Evolutionary conservation across 2,329 filamentous ascomycete genomes (phyloP), one percentile per base, ranked within the genome.

Genomic region (Paramyrothecium roridum): DNA sequence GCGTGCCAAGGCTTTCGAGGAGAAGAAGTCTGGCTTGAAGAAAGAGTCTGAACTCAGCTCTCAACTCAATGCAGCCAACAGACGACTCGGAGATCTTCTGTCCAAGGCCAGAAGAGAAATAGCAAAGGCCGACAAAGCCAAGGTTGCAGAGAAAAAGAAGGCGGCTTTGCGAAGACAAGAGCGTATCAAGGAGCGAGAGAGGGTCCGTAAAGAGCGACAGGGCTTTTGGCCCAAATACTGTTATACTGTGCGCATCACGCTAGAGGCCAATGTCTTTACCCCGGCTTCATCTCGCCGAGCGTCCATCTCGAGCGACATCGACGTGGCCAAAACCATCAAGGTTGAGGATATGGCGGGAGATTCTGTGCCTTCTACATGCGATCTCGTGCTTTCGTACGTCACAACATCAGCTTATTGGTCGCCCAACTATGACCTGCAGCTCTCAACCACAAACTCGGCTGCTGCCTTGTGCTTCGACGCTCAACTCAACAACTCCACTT

Each of bases 391-490:
- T n/a, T 82, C 79, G 1, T 87, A 87, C 63, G 78, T 86, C 37
- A 85, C 85, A 0, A 72, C 74, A 8, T 75, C 76, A 1, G 84
- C 84, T 0, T 81, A 72, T 57, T 88, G 85, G 85, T 70, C 73
- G 1, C 83, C 85, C 2, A 81, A 77, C 54, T 88, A 88, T 65
- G 84, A 88, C 61, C 69, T 88, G 43, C 78, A 78, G 52, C 75
- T 89, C n/a, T 82, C 77, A 13, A 85, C 85, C 2, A 77, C 79
- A 0, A 74, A 69, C 20, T 79, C 76, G 50, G 77, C 78, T 0
- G 84, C 76, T 2, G 70, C 70, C 4, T 73, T 88, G 16, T 80
- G 79, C 61, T 89, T 88, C 65, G 82, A 86, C 54, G 85, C 85
- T 2, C 78, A 81, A 59, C 79, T 88, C 52, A 79, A 76, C 55